Evolutionary conservation across 2,329 filamentous ascomycete genomes (phyloP).

Genomic region (Penicillium sp.): DNA sequence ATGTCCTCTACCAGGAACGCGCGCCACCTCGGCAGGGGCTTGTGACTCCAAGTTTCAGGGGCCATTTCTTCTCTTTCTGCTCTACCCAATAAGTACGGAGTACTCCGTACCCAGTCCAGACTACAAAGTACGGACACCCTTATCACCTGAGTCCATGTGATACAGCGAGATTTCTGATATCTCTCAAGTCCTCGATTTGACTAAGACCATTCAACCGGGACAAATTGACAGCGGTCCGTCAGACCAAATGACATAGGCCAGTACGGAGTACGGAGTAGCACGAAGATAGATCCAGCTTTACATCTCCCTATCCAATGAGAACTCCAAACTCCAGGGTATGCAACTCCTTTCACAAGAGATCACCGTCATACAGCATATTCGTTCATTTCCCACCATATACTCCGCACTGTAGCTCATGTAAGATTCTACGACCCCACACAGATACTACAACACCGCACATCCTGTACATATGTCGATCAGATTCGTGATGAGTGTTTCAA

Average conservation of each 20-base stretch:
- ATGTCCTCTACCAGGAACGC: constrained; percentile 11
- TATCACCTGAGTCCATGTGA: constrained; percentile 10
- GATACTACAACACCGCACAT: background rate
- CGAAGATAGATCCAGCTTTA: constrained; percentile 11
- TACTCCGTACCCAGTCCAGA: background rate
- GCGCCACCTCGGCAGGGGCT: constrained; percentile 14
- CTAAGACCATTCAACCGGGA: background rate
- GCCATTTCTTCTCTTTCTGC: background rate
- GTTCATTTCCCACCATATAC: background rate
- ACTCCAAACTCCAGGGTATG: background rate
- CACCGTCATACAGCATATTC: constrained; percentile 3
- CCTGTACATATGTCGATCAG: background rate
- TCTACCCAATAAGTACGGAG: too few species aligned
- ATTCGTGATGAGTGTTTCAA: background rate
- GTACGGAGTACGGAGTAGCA: background rate
- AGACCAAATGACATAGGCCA: constrained; percentile 9
- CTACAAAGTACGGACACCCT: too few species aligned
- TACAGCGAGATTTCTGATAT: background rate
- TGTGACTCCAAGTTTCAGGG: constrained; percentile 9
- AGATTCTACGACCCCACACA: background rate
- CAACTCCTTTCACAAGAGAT: background rate
- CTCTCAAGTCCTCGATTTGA: background rate
- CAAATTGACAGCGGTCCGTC: constrained; percentile 14
- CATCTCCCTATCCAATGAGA: background rate
- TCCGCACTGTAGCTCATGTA: background rate